Evolutionary conservation across 2,329 filamentous ascomycete genomes (phyloP).

Genomic region (Helminthosporium solani): DNA sequence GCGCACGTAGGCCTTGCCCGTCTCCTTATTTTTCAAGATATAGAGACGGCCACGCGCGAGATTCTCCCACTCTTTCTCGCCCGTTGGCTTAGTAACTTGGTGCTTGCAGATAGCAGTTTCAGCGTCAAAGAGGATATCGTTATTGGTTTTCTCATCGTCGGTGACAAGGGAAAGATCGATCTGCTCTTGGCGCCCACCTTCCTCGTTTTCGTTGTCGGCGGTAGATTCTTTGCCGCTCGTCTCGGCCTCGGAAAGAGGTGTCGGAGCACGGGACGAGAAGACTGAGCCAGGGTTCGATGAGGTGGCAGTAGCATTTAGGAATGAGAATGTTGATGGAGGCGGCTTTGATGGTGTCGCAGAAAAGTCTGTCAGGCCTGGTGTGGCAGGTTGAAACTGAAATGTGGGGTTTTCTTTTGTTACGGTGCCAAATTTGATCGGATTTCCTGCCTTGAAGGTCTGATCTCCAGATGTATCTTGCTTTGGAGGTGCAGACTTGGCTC

Average conservation of each 20-base stretch:
- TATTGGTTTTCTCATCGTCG: slow-evolving; percentile 28
- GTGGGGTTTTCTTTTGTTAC: slow-evolving; percentile 22
- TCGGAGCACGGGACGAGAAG: slow-evolving; percentile 39
- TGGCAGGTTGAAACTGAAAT: slow-evolving; percentile 31
- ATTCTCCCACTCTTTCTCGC: slow-evolving; percentile 33
- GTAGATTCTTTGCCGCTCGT: slow-evolving; percentile 28
- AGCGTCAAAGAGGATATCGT: slow-evolving; percentile 38
- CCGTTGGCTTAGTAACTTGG: slow-evolving; percentile 23
- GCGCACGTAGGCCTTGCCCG: slow-evolving; percentile 33
- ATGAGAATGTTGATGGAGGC: slow-evolving; percentile 24
- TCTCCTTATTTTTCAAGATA: slow-evolving; percentile 40
- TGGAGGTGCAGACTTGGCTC: slow-evolving; percentile 27
- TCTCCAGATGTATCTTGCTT: slow-evolving; percentile 34
- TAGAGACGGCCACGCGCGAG: slow-evolving; percentile 36
- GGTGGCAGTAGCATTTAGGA: slow-evolving; percentile 19
- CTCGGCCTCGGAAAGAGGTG: slow-evolving; percentile 38
- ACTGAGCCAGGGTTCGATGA: slow-evolving; percentile 31
- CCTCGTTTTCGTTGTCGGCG: slow-evolving; percentile 30
- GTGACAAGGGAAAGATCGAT: slow-evolving; percentile 36
- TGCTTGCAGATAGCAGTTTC: slow-evolving; percentile 32
- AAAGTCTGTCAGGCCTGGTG: slow-evolving; percentile 24
- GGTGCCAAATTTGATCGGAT: slow-evolving; percentile 38
- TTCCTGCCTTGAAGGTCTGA: slow-evolving; percentile 40
- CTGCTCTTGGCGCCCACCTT: slow-evolving; percentile 29
- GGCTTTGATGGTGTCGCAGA: slow-evolving; percentile 32